Conservation (phyloP, 352 stramenopile species). For the Globisporangium cylindrosporum region DNA sequence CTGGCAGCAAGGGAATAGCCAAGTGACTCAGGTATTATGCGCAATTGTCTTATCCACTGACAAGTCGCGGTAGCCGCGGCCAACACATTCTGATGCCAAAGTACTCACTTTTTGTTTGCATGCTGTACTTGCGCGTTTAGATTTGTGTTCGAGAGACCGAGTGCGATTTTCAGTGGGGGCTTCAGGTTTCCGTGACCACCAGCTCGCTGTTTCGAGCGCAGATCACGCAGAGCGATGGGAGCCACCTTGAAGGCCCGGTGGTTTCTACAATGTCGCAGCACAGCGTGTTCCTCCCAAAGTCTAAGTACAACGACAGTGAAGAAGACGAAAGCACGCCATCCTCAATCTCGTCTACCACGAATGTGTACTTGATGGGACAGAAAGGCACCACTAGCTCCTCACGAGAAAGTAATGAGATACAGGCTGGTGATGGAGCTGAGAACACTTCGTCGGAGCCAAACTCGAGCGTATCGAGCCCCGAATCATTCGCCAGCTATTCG, state of each 20-base stretch:
- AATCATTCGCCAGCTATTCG: neutral
- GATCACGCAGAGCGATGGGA: neutral
- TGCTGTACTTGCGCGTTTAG: slow-evolving; percentile 12
- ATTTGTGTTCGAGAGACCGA: slow-evolving; percentile 26
- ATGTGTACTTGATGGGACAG: slow-evolving; percentile 3
- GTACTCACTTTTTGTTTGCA: neutral
- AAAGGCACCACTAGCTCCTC: neutral
- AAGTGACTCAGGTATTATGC: slow-evolving; percentile 24
- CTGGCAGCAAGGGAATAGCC: slow-evolving; percentile 30
- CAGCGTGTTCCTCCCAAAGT: slow-evolving; percentile 37
- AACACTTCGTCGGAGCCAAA: neutral
- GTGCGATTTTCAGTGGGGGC: slow-evolving; percentile 32
- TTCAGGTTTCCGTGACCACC: slow-evolving; percentile 23
- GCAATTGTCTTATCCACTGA: neutral
- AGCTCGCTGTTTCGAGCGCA: slow-evolving; percentile 16
- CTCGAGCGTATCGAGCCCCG: neutral
- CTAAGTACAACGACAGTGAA: slow-evolving; percentile 16
- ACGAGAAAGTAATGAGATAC: neutral
- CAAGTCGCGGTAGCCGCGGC: no score
- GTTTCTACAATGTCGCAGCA: slow-evolving; percentile 13
- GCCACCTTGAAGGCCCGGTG: neutral
- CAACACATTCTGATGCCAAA: neutral
- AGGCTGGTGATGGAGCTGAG: neutral
- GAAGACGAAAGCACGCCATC: slow-evolving; percentile 4
- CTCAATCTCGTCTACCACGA: neutral